Percentiles rank a stretch among this genome's conserved stretches.
Evolutionary conservation across 257 asterid species (phyloP).

Genomic region (Jaltomata sinuosa): DNA sequence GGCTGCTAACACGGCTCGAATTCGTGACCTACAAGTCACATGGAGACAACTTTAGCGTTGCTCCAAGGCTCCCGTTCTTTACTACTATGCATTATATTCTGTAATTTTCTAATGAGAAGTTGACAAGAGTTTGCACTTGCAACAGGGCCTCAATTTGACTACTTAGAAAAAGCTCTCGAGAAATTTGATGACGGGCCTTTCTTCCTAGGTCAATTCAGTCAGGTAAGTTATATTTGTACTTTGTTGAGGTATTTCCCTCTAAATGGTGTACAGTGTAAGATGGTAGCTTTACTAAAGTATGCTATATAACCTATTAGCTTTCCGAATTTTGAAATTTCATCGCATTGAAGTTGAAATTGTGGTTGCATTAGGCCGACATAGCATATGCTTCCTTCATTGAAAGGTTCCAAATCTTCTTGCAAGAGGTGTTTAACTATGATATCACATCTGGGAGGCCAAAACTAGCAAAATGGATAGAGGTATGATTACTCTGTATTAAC

Average conservation of each 20-base stretch:
- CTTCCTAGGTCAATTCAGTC: slow-evolving; percentile 65
- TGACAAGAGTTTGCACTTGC: background rate
- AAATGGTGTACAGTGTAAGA: background rate
- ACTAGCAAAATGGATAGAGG: slow-evolving; percentile 47
- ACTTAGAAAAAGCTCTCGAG: slow-evolving; percentile 45
- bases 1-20: no score
- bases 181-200: slow-evolving; percentile 51
- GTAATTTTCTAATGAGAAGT: background rate
- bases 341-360: background rate
- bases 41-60: no score
- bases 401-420: slow-evolving; percentile 39
- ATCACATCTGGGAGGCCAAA: slow-evolving; percentile 52
- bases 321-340: background rate
- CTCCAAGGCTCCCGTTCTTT: no score
- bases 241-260: background rate
- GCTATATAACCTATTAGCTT: background rate
- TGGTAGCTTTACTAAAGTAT: background rate
- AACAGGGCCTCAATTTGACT: slow-evolving; percentile 22
- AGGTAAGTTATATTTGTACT: slow-evolving; percentile 8
- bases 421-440: slow-evolving; percentile 36
- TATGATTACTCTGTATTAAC: background rate
- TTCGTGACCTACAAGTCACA: no score
- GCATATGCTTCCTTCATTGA: slow-evolving; percentile 57
- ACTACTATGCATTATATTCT: background rate
- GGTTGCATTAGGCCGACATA: slow-evolving; percentile 36